Evolutionary conservation across 1,284 basidiomycete genomes (phyloP), one percentile per base, ranked within the genome.

Genomic region (Wallemia ichthyophaga): DNA sequence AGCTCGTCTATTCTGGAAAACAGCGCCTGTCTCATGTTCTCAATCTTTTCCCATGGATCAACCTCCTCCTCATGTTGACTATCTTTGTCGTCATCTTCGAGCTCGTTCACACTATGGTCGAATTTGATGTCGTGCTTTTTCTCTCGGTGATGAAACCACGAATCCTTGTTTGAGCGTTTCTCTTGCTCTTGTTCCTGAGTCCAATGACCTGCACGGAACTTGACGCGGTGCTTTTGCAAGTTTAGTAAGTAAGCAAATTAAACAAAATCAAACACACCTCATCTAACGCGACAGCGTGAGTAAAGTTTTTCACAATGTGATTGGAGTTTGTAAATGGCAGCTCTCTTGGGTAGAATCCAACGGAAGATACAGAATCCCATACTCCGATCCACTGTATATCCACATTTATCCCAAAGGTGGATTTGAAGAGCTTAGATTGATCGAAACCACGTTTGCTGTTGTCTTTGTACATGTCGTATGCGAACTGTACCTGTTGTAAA

Each of bases 251-350:
- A 31, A 31, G 28, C 28, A 31, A 31, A 7, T 17, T 17, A 31
- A 31, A 17, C 7, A 31, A 7, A 31, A 7, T 17, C 28, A 31
- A 7, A 31, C 28, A 7, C 28, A 31, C 28, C 28, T 83, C 81
- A 64, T 82, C 81, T 5, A 83, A 72, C 0, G 80, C 69, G 11
- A 82, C 63, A 0, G 80, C 80, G 61, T 83, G 81, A 13, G 80
- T 71, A 71, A 83, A 82, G 2, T 71, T 74, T 27, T 71, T 70
- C 56, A 82, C 74, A 53, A 73, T 72, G 1, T 71, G 74, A 65
- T 81, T 81, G 21, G 75, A 76, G 1, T 72, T 73, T 0, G 76
- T 76, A 66, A 79, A 79, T 1, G 82, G 81, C 54, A 84, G 69
- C 2, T 69, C 72, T 11, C 72, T 69, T 61, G 74, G 70, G 25